Percentiles rank a stretch among this genome's conserved stretches.
Conservation (phyloP, 495 filamentous ascomycete genomes). For the Filosporella fistucella region DNA sequence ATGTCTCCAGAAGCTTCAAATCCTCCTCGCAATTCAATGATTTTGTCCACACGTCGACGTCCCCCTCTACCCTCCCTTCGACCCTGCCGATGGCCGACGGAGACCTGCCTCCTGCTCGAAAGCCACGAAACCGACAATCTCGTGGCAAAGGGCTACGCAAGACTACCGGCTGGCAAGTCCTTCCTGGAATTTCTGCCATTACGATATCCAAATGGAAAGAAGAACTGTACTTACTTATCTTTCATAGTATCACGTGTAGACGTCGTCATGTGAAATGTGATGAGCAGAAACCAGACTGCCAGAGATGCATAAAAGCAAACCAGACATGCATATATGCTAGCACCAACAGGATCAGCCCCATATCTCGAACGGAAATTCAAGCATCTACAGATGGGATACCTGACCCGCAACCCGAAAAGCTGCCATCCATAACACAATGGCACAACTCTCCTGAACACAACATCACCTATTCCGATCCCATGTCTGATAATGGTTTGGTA, state of each 20-base stretch:
- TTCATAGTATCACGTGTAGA: slow-evolving; percentile 6
- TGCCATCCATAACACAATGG: neutral
- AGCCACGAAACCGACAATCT: slow-evolving; percentile 4
- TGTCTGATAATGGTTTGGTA: neutral
- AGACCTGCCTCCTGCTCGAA: neutral
- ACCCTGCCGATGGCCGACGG: neutral
- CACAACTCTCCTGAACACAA: neutral
- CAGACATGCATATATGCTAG: slow-evolving; percentile 6
- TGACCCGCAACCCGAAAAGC: neutral
- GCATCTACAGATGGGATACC: neutral
- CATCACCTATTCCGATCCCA: neutral
- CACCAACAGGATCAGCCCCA: neutral
- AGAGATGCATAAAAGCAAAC: neutral
- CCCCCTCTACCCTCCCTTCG: neutral
- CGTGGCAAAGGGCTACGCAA: slow-evolving; percentile 4
- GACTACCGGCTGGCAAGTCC: slow-evolving; percentile 5
- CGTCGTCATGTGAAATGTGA: slow-evolving; percentile 7
- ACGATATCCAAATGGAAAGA: neutral
- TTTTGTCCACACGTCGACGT: neutral
- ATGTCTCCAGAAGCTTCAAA: no score
- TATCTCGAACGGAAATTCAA: neutral
- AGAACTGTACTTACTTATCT: neutral
- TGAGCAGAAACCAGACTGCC: slow-evolving; percentile 1
- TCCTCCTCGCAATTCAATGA: slow-evolving; percentile 1
- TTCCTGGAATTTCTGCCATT: neutral